Conservation (phyloP, 2,329 filamentous ascomycete genomes). For the Verticillium alfalfae region DNA sequence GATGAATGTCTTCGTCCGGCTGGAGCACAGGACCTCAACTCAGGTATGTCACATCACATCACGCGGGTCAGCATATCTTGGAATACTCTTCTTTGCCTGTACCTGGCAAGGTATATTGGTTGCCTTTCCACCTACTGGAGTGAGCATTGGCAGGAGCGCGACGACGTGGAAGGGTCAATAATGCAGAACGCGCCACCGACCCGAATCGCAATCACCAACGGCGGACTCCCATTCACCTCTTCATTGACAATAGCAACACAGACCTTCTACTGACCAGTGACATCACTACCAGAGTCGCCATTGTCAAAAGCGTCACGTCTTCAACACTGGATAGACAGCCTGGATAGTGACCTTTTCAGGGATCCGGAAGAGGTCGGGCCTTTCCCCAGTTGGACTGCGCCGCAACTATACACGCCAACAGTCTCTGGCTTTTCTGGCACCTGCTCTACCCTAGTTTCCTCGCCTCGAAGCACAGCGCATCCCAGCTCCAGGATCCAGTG, state of each 20-base stretch:
- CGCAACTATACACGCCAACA: background rate
- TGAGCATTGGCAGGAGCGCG: no score
- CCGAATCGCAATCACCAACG: background rate
- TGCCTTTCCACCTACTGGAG: no score
- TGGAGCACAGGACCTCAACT: background rate
- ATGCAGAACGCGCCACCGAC: background rate
- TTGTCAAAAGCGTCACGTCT: background rate
- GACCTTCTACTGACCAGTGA: background rate
- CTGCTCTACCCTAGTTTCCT: background rate
- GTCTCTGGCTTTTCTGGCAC: background rate
- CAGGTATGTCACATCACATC: background rate
- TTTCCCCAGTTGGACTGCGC: conserved; percentile 1
- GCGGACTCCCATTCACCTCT: background rate
- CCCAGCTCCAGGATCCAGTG: background rate
- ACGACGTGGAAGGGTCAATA: background rate
- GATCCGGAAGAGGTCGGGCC: conserved; percentile 9
- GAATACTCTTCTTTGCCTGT: no score
- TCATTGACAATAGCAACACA: background rate
- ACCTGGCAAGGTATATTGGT: no score
- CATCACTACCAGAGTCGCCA: background rate
- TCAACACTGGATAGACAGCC: conserved; percentile 6
- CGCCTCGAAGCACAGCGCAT: no score
- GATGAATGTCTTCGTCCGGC: no score
- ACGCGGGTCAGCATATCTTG: no score
- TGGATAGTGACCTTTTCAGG: conserved; percentile 4